Evolutionary conservation across 192 early-diverging fungal species (phyloP).

Genomic region (Entomortierella beljakovae): DNA sequence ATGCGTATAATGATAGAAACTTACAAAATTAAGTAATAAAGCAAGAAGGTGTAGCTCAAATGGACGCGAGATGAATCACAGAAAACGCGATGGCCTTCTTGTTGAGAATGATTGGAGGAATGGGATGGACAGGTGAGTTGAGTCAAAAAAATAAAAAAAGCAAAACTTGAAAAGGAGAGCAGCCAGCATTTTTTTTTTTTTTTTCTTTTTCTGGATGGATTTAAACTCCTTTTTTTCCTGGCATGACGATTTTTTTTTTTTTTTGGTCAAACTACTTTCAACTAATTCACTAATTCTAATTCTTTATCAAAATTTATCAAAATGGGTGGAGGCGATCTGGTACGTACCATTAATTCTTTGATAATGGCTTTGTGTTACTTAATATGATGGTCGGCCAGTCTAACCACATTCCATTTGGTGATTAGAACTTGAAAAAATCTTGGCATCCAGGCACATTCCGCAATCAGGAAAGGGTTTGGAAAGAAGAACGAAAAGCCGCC

Average conservation of each 20-base stretch:
- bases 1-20: background rate
- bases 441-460: constrained; percentile 96
- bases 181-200: background rate
- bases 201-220: constrained; percentile 17
- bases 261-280: background rate
- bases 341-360: constrained; percentile 16
- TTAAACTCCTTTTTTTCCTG: no score
- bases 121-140: background rate
- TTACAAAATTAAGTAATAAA: background rate
- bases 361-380: background rate
- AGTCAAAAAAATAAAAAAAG: background rate
- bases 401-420: background rate
- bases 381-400: background rate
- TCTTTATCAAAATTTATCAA: constrained; percentile 10
- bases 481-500: constrained; percentile 80
- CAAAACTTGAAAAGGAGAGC: background rate
- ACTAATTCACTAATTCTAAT: background rate
- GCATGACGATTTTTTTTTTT: no score
- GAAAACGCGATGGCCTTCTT: background rate
- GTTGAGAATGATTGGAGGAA: background rate
- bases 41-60: constrained; percentile 4
- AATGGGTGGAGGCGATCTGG: constrained; percentile 65
- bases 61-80: constrained; percentile 8
- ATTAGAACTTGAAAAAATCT: constrained; percentile 93
- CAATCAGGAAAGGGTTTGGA: constrained; percentile 94